Conservation (phyloP, 441 rosid genomes). For the Gossypium gossypioides region DNA sequence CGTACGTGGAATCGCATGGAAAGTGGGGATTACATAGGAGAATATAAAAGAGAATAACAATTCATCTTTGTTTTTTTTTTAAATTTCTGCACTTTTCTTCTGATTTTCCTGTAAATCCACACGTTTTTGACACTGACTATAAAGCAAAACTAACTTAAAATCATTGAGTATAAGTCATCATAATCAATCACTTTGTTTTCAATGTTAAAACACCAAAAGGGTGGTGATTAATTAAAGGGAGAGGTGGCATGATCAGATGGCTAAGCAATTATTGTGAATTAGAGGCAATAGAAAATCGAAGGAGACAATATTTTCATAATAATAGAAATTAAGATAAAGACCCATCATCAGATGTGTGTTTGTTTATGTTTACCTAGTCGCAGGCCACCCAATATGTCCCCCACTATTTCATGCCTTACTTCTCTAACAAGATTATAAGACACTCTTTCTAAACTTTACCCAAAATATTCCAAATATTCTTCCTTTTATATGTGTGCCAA, state of each 20-base stretch:
- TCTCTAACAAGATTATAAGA: slow-evolving; percentile 10
- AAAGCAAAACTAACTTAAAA: background rate
- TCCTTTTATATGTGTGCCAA: background rate
- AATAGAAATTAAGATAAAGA: slow-evolving; percentile 8
- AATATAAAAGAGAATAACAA: slow-evolving; percentile 12
- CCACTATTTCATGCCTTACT: slow-evolving; percentile 15
- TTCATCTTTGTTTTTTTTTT: slow-evolving; percentile 1
- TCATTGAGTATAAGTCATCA: background rate
- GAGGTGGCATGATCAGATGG: background rate
- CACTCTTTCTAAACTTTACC: background rate
- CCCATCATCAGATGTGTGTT: slow-evolving; percentile 4
- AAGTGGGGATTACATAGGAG: slow-evolving; percentile 12
- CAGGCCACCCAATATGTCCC: slow-evolving; percentile 17
- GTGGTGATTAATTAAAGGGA: background rate
- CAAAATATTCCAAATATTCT: background rate
- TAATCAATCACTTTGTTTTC: background rate
- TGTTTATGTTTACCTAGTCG: slow-evolving; percentile 11
- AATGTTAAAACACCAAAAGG: background rate
- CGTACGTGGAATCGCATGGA: slow-evolving; percentile 29
- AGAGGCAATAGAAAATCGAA: background rate
- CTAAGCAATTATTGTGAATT: background rate
- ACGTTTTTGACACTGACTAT: background rate
- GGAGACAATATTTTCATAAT: background rate
- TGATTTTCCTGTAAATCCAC: slow-evolving; percentile 7
- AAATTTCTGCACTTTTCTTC: background rate